Conservation (phyloP, 129 eudicot species). For the Deinandra increscens region DNA sequence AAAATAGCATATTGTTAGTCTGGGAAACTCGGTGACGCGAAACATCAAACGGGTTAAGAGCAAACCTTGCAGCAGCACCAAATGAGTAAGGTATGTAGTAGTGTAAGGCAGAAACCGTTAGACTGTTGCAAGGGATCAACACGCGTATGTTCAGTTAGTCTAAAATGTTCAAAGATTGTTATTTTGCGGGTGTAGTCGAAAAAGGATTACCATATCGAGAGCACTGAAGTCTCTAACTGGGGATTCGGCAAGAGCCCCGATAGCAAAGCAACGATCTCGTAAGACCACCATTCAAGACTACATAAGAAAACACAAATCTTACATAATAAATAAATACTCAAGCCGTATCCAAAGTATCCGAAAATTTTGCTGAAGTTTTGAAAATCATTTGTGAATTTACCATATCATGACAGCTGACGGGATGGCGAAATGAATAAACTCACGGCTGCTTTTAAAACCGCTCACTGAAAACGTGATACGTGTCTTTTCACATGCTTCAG, state of each 20-base stretch:
- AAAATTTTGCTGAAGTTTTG: background rate
- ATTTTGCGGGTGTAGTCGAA: background rate
- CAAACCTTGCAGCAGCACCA: conserved; percentile 55
- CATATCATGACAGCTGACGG: conserved; percentile 49
- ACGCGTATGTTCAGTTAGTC: background rate
- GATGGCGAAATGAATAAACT: conserved; percentile 37
- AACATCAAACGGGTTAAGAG: background rate
- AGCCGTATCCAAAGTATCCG: too few relatives aligned
- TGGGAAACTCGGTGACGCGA: background rate
- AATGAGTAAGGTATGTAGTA: conserved; percentile 45
- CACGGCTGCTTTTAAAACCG: conserved; percentile 17
- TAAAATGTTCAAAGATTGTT: background rate
- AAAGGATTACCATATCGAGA: conserved; percentile 53
- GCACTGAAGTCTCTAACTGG: conserved; percentile 59
- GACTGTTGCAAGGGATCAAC: conserved; percentile 28
- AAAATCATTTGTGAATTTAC: conserved; percentile 24
- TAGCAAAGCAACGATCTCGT: conserved; percentile 48
- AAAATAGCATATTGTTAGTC: background rate
- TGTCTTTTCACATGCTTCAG: conserved; percentile 41
- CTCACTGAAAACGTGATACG: conserved; percentile 27
- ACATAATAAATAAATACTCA: background rate
- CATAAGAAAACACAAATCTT: conserved; percentile 3
- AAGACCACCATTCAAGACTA: conserved; percentile 67
- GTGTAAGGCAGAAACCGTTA: conserved; percentile 34
- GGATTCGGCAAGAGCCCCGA: conserved; percentile 59